Percentiles rank a stretch among this genome's conserved stretches.
These are phyloP conservation scores for Erysimum cheiri DNA, from an alignment of 441 rosid species.

Conservation along the genomic window DNA sequence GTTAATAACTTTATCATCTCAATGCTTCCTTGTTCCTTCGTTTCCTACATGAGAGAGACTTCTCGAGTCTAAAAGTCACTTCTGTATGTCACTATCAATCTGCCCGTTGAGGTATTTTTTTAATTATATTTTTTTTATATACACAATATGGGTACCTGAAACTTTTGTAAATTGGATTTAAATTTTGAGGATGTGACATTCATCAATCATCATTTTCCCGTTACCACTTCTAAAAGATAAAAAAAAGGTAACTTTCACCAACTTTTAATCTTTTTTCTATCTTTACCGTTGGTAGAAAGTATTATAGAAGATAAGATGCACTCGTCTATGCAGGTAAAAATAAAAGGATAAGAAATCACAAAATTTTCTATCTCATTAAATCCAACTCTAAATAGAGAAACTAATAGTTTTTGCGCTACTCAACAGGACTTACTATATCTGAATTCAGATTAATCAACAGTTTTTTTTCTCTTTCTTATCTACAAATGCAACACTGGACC, in stretches of 20 bases:
- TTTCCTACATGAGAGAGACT: slow-evolving; percentile 29
- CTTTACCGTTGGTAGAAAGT: slow-evolving; percentile 43
- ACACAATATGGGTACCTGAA: background rate
- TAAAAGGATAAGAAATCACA: background rate
- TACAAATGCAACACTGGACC: background rate
- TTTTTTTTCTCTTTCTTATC: background rate
- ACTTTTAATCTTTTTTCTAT: background rate
- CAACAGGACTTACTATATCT: no score
- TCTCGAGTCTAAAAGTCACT: slow-evolving; percentile 25
- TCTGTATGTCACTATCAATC: slow-evolving; percentile 40
- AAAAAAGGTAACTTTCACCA: slow-evolving; percentile 26
- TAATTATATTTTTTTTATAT: background rate
- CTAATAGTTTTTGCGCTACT: background rate
- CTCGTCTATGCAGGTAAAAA: background rate
- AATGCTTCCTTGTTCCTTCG: background rate
- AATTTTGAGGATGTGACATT: slow-evolving; percentile 20
- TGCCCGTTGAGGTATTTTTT: slow-evolving; percentile 37
- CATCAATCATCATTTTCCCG: slow-evolving; percentile 35
- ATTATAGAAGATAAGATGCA: slow-evolving; percentile 17
- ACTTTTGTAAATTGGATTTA: slow-evolving; percentile 1
- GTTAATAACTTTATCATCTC: slow-evolving; percentile 19
- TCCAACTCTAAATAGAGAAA: background rate
- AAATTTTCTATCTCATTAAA: background rate
- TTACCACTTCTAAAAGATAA: background rate
- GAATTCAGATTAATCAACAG: background rate